Evolutionary conservation across 306 rosid genomes (phyloP), one percentile per base, ranked within the genome.

Genomic region (Prunus kanzakura): DNA sequence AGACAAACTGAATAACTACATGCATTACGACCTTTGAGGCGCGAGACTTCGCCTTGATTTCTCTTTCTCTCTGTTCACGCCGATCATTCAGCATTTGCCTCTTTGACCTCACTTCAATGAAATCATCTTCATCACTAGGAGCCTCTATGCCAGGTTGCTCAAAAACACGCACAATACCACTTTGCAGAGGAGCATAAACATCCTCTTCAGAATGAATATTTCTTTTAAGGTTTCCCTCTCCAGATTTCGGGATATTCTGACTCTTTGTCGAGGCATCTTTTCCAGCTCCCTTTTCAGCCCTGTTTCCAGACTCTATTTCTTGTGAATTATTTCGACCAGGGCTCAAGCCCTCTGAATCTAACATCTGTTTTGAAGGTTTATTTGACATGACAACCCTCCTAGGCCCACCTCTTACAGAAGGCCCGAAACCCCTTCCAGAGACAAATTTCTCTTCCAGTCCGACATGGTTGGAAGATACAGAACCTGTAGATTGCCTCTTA

Each of bases 81-180:
- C 98, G 86, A 86, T 91, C 98, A 81, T 90, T 92, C 77, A 95
- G 83, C 98, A 92, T 95, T 86, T 95, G 96, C 86, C 95, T 89
- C 86, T 95, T 95, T 54, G 98, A 95, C 84, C 98, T 86, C 74
- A 95, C 98, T 84, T 95, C 96, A 76, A 95, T 95, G 66, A 95
- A 95, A 88, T 95, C 97, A 74, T 90, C 97, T 79, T 92, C 97
- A 84, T 95, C 97, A 74, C 97, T 95, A 29, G 98, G 97, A 76
- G 90, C 97, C 85, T 95, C 98, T 65, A 95, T 95, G 82, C 98
- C 98, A 78, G 97, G 93, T 82, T 95, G 98, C 93, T 88, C 93
- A 82, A 86, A 95, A 61, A 95, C 93, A 2, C 96, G 96, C 12
- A 95, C 87, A 81, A 95, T 82, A 30, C 98, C 98, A 78, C 98